Evolutionary conservation across 2,329 filamentous ascomycete species (phyloP).

Genomic region (Alternaria longipes): DNA sequence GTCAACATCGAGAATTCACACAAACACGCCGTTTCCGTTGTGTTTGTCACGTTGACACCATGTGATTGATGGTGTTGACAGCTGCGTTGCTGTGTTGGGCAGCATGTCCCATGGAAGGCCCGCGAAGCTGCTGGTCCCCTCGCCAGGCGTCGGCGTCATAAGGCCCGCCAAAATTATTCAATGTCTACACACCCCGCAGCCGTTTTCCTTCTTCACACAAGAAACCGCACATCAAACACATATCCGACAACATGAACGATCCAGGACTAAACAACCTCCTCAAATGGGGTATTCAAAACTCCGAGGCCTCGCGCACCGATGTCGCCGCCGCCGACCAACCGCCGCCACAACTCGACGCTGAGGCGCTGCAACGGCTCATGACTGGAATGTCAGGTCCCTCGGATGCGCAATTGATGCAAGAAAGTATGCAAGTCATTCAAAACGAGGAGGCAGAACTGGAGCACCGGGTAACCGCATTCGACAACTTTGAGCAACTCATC

Average conservation of each 20-base stretch:
- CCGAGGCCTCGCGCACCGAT: slow-evolving; percentile 54
- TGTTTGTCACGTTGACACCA: slow-evolving; percentile 6
- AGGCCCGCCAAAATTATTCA: slow-evolving; percentile 33
- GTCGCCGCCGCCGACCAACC: slow-evolving; percentile 55
- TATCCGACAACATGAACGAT: slow-evolving; percentile 57
- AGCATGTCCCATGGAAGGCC: slow-evolving; percentile 31
- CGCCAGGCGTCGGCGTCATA: slow-evolving; percentile 33
- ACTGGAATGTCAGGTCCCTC: slow-evolving; percentile 53
- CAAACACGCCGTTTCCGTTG: background rate
- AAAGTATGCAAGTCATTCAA: slow-evolving; percentile 78
- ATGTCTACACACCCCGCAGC: slow-evolving; percentile 18
- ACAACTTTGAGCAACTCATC: slow-evolving; percentile 42
- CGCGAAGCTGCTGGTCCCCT: slow-evolving; percentile 36
- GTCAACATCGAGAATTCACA: background rate
- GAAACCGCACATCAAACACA: slow-evolving; percentile 8
- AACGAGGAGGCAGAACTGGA: slow-evolving; percentile 54
- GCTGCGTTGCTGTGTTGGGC: slow-evolving; percentile 19
- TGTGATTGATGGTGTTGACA: slow-evolving; percentile 13
- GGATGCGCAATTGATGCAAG: slow-evolving; percentile 91
- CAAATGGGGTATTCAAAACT: slow-evolving; percentile 78
- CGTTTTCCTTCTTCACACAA: slow-evolving; percentile 10
- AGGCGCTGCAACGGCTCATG: slow-evolving; percentile 21
- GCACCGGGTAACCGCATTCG: slow-evolving; percentile 32
- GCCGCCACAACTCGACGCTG: slow-evolving; percentile 21
- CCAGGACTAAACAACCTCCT: slow-evolving; percentile 78